These are phyloP conservation scores for Aquilaria agallochum DNA, from an alignment of 441 rosid species.

Conservation along the genomic window DNA sequence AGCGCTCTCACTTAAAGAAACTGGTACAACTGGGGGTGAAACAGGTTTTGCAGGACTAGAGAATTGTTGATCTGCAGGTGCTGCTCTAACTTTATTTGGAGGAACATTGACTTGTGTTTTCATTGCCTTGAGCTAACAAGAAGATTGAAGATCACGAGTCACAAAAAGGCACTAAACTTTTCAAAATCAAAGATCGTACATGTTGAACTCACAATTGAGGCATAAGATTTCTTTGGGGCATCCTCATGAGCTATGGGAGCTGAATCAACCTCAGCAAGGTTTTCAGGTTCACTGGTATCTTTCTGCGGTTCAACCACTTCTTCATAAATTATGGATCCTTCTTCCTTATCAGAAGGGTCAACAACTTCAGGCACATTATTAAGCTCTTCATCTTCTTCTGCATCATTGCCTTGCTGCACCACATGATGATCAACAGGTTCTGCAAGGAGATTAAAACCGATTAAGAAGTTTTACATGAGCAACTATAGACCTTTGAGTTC, in stretches of 20 bases:
- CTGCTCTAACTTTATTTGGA: constrained; percentile 28
- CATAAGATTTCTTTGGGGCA: constrained; percentile 71
- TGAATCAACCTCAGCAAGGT: constrained; percentile 22
- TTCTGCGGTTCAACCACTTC: constrained; percentile 38
- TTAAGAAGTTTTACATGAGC: constrained; percentile 12
- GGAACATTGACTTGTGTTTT: constrained; percentile 47
- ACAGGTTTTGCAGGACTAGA: constrained; percentile 31
- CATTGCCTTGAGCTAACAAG: constrained; percentile 46
- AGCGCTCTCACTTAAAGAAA: constrained; percentile 21
- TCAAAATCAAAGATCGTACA: not conserved
- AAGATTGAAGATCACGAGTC: constrained; percentile 8
- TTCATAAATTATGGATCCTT: constrained; percentile 55
- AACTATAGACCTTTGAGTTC: not conserved
- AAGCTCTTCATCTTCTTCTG: constrained; percentile 50
- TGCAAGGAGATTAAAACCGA: constrained; percentile 25
- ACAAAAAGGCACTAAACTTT: constrained; percentile 5
- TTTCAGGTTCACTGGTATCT: constrained; percentile 28
- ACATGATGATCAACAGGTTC: constrained; percentile 40
- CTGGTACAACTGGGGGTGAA: constrained; percentile 23
- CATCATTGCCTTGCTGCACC: constrained; percentile 30
- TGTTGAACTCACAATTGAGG: constrained; percentile 69
- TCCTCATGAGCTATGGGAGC: constrained; percentile 48
- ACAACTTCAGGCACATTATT: constrained; percentile 47
- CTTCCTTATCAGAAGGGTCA: constrained; percentile 61
- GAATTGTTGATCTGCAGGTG: constrained; percentile 32